A percentile compares a stretch with the other conserved stretches of the same genome.
phyloP scores from a whole-genome alignment of 495 filamentous ascomycete genomes.

The Trichoderma gamsii region DNA sequence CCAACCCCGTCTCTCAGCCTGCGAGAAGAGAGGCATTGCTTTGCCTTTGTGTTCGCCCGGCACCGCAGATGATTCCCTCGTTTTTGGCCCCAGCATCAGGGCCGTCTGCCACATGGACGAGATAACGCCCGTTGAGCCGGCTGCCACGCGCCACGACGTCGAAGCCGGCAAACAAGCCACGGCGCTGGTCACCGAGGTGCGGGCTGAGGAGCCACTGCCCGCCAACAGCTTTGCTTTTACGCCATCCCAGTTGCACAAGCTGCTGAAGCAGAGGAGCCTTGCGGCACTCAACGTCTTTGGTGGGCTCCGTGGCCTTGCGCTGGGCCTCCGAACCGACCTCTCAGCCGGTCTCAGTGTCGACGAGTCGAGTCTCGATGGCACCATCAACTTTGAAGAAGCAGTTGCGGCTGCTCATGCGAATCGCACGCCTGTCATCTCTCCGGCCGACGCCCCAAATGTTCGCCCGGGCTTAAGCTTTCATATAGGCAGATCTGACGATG shows the following conservation, averaged over 20 bases:
- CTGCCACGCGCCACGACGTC: background rate
- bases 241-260: constrained; percentile 67
- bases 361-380: constrained; percentile 33
- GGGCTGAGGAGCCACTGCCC: constrained; percentile 1
- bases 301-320: constrained; percentile 60
- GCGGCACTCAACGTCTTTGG: constrained; percentile 64
- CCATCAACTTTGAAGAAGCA: constrained; percentile 1
- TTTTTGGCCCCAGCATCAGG: background rate
- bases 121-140: background rate
- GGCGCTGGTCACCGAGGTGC: background rate
- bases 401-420: background rate
- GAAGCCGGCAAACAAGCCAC: background rate
- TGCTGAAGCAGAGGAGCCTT: constrained; percentile 71
- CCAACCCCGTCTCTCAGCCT: background rate
- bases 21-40: background rate
- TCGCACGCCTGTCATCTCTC: background rate
- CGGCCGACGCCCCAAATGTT: background rate
- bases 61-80: constrained; percentile 2
- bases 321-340: constrained; percentile 59
- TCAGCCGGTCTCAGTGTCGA: constrained; percentile 62
- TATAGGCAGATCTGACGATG: background rate
- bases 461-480: background rate
- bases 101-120: constrained; percentile 1
- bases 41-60: background rate
- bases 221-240: constrained; percentile 58